Evolutionary conservation across 306 rosid genomes (phyloP).

Genomic region (Abrus precatorius): DNA sequence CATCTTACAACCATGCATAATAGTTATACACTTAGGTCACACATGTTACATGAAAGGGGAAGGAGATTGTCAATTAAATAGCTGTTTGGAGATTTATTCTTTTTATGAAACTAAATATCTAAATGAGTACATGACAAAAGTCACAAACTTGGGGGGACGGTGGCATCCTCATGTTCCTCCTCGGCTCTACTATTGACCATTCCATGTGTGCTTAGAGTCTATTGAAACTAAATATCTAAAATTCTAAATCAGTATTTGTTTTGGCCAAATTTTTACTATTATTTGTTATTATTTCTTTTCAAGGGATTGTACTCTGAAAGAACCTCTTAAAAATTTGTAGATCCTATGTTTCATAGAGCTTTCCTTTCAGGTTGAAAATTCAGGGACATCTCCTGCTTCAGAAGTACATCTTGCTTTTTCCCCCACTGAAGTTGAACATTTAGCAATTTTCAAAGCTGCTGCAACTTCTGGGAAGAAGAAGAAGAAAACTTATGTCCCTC

Average conservation of each 20-base stretch:
- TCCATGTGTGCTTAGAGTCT: background rate
- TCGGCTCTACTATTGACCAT: background rate
- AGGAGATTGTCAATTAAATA: background rate
- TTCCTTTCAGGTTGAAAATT: slow-evolving; percentile 80
- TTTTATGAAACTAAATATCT: slow-evolving; percentile 4
- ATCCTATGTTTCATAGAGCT: slow-evolving; percentile 42
- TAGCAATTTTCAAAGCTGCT: slow-evolving; percentile 81
- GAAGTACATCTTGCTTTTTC: slow-evolving; percentile 87
- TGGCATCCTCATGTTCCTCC: background rate
- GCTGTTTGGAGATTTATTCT: background rate
- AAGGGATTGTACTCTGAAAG: slow-evolving; percentile 8
- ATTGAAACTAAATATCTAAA: slow-evolving; percentile 8
- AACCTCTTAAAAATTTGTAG: slow-evolving; percentile 25
- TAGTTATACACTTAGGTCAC: background rate
- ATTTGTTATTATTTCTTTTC: slow-evolving; percentile 19
- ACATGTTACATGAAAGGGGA: slow-evolving; percentile 11
- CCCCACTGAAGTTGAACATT: slow-evolving; percentile 75
- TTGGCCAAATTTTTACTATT: background rate
- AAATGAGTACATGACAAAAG: background rate
- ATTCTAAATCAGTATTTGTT: slow-evolving; percentile 24
- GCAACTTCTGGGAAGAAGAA: slow-evolving; percentile 74
- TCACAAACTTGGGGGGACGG: background rate
- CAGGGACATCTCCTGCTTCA: slow-evolving; percentile 74
- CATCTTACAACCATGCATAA: background rate
- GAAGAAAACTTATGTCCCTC: slow-evolving; percentile 80